Evolutionary conservation across 2,329 filamentous ascomycete species (phyloP).

Genomic region (Phyllosticta citriasiana): DNA sequence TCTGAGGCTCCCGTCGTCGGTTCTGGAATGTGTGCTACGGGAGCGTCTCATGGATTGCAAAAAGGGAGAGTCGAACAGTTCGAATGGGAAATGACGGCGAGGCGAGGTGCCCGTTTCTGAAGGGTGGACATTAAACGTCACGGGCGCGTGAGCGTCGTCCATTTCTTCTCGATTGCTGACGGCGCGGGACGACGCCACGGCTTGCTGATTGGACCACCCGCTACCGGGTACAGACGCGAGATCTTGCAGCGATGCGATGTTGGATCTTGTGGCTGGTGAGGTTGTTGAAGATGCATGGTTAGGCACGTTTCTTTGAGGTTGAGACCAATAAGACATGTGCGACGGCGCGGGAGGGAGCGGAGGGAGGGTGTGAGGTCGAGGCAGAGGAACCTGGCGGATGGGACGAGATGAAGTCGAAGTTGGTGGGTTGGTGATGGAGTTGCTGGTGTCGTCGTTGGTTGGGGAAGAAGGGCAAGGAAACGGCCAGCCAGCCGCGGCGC

Average conservation of each 20-base stretch:
- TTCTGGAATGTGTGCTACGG: neutral
- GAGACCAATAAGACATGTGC: conserved; percentile 8
- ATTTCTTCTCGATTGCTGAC: conserved; percentile 4
- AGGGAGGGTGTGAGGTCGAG: neutral
- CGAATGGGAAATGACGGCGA: neutral
- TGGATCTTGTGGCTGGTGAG: conserved; percentile 9
- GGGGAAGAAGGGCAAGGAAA: neutral
- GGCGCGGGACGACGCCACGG: neutral
- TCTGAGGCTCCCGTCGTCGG: neutral
- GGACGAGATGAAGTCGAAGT: too few relatives aligned
- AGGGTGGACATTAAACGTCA: neutral
- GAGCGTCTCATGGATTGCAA: conserved; percentile 1
- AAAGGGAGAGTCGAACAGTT: neutral
- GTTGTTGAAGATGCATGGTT: conserved; percentile 4
- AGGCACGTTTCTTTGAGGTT: conserved; percentile 7
- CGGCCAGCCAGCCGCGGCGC: neutral
- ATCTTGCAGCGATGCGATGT: conserved; percentile 7
- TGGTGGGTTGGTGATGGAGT: neutral
- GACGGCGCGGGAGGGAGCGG: neutral
- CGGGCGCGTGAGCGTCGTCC: neutral
- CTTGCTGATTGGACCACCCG: neutral
- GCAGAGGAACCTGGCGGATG: neutral
- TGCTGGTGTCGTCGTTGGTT: neutral
- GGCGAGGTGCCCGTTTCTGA: neutral
- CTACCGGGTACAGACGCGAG: conserved; percentile 4